These are phyloP conservation scores for Mortierella sp. DNA, from an alignment of 371 early-diverging fungal genomes.

Conservation along the genomic window DNA sequence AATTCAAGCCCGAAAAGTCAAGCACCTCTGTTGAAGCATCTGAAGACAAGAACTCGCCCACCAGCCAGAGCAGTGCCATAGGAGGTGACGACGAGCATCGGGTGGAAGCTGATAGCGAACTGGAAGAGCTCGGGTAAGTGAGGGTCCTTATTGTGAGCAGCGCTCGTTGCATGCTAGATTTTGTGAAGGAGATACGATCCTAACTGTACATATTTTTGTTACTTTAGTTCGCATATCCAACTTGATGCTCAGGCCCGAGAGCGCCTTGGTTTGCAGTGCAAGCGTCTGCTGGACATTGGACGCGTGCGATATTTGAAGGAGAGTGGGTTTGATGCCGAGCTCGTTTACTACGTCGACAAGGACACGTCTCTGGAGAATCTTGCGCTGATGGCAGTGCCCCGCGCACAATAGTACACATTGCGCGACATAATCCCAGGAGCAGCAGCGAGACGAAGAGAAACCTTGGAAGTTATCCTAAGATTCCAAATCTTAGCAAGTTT, in stretches of 20 bases:
- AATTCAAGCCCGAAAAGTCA: constrained; percentile 40
- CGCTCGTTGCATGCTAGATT: neutral
- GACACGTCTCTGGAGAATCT: constrained; percentile 79
- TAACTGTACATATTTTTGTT: neutral
- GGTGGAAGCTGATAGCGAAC: constrained; percentile 59
- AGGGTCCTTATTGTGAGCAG: neutral
- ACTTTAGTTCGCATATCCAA: constrained; percentile 65
- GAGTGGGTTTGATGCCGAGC: constrained; percentile 66
- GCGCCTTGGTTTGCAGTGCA: constrained; percentile 76
- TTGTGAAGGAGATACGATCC: neutral
- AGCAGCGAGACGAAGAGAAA: too few relatives aligned
- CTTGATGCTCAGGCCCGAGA: constrained; percentile 70
- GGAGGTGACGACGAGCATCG: constrained; percentile 60
- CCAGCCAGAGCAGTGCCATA: constrained; percentile 4
- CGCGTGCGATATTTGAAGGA: constrained; percentile 66
- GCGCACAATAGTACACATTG: too few relatives aligned
- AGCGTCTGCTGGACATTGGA: constrained; percentile 79
- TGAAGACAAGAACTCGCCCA: constrained; percentile 5
- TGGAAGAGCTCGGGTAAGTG: constrained; percentile 61
- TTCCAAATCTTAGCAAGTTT: too few relatives aligned
- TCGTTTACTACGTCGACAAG: constrained; percentile 75
- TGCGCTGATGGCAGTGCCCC: constrained; percentile 72
- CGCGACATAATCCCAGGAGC: too few relatives aligned
- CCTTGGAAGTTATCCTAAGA: too few relatives aligned
- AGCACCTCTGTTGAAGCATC: constrained; percentile 15